These are phyloP conservation scores for Rhododendron kiyosumense DNA, from an alignment of 148 eudicot genomes.

Conservation along the genomic window DNA sequence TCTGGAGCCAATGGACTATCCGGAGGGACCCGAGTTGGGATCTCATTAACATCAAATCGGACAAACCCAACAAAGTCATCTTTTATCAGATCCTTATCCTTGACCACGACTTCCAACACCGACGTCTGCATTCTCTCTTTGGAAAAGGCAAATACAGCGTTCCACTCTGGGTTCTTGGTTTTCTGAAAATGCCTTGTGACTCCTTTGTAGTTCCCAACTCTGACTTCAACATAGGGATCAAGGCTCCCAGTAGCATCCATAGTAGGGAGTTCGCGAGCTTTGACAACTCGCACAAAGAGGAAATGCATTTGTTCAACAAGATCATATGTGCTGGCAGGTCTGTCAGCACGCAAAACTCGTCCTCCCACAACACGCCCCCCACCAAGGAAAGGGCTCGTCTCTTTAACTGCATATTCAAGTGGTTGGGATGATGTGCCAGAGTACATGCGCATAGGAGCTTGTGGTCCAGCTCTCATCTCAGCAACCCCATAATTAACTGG, in stretches of 20 bases:
- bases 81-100: slow-evolving; percentile 73
- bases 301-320: slow-evolving; percentile 80
- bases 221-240: slow-evolving; percentile 87
- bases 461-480: slow-evolving; percentile 34
- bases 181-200: slow-evolving; percentile 58
- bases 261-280: slow-evolving; percentile 67
- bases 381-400: slow-evolving; percentile 79
- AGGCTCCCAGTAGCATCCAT: slow-evolving; percentile 75
- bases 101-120: slow-evolving; percentile 52
- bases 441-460: slow-evolving; percentile 33
- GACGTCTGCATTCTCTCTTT: slow-evolving; percentile 63
- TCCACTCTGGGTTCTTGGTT: slow-evolving; percentile 71
- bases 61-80: slow-evolving; percentile 74
- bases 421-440: slow-evolving; percentile 37
- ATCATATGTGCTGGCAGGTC: slow-evolving; percentile 57
- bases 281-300: slow-evolving; percentile 80
- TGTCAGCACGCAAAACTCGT: slow-evolving; percentile 45
- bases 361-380: slow-evolving; percentile 77
- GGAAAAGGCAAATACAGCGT: slow-evolving; percentile 74
- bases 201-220: slow-evolving; percentile 82
- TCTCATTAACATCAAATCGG: slow-evolving; percentile 55
- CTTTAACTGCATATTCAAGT: slow-evolving; percentile 56
- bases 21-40: slow-evolving; percentile 75
- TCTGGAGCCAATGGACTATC: slow-evolving; percentile 90
- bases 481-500: slow-evolving; percentile 17